A percentile compares a stretch with the other conserved stretches of the same genome.
phyloP scores from a whole-genome alignment of 371 early-diverging fungal genomes.

The Apophysomyces elegans region DNA sequence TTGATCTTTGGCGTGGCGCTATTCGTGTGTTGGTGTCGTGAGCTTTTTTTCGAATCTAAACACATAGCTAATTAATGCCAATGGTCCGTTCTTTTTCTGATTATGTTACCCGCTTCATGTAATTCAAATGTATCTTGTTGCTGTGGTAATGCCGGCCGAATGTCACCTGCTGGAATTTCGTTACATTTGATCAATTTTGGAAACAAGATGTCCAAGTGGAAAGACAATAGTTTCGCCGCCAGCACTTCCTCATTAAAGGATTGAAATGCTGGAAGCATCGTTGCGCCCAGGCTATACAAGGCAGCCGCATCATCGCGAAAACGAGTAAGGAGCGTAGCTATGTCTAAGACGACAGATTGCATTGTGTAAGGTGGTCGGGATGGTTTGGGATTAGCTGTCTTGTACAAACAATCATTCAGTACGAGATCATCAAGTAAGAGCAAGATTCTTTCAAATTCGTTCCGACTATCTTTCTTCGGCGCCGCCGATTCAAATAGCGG shows the following conservation, averaged over 20 bases:
- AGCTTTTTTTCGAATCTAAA: neutral
- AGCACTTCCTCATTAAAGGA: conserved; percentile 38
- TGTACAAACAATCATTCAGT: conserved; percentile 61
- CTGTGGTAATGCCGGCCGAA: neutral
- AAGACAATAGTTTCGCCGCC: conserved; percentile 35
- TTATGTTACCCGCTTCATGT: neutral
- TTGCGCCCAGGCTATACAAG: conserved; percentile 38
- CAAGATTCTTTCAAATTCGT: conserved; percentile 44
- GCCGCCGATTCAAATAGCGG: neutral
- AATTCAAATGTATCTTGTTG: conserved; percentile 7
- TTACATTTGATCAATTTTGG: conserved; percentile 42
- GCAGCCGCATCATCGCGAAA: conserved; percentile 34
- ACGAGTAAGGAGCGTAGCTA: conserved; percentile 42
- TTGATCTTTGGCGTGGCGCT: conserved; percentile 43
- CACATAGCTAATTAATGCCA: neutral
- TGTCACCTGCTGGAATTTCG: conserved; percentile 12
- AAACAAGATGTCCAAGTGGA: conserved; percentile 44
- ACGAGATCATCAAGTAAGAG: conserved; percentile 53
- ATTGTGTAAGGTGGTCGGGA: conserved; percentile 59
- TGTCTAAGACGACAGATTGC: conserved; percentile 58
- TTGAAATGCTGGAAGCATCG: conserved; percentile 51
- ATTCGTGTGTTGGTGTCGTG: neutral
- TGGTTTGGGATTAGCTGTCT: conserved; percentile 54
- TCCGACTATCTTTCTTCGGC: conserved; percentile 20
- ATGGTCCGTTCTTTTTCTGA: neutral